Evolutionary conservation across 2,329 filamentous ascomycete species (phyloP).

Genomic region (Elsinoe fawcettii): DNA sequence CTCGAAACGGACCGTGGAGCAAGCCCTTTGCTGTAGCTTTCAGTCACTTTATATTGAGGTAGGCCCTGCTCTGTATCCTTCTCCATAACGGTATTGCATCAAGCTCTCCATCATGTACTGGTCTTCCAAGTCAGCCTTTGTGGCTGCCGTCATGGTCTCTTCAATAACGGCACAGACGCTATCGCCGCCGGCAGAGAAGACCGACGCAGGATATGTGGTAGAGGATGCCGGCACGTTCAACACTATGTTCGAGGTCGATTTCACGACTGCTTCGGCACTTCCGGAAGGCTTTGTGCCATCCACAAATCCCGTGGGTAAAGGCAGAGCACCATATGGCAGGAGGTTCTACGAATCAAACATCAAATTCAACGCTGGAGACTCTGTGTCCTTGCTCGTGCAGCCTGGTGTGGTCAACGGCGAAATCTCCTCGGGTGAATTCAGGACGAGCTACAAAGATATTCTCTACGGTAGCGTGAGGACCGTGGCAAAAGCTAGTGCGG

Average conservation of each 20-base stretch:
- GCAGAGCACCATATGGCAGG: slow-evolving; percentile 16
- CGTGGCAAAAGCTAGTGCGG: slow-evolving; percentile 54
- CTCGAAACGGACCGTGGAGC: neutral
- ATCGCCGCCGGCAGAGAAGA: neutral
- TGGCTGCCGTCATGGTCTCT: neutral
- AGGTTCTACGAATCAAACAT: slow-evolving; percentile 17
- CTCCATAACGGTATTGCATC: neutral
- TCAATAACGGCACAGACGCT: neutral
- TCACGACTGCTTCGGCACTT: slow-evolving; percentile 16
- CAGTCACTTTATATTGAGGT: too few species aligned
- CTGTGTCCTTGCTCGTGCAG: slow-evolving; percentile 12
- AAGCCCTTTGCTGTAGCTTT: neutral
- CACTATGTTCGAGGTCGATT: slow-evolving; percentile 14
- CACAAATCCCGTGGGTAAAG: slow-evolving; percentile 15
- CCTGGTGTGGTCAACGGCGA: slow-evolving; percentile 12
- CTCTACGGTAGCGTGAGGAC: slow-evolving; percentile 63
- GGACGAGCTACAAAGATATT: slow-evolving; percentile 53
- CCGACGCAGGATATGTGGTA: slow-evolving; percentile 2
- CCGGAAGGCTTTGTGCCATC: slow-evolving; percentile 11
- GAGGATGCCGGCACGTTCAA: slow-evolving; percentile 16
- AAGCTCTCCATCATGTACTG: neutral
- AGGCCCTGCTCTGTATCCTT: neutral
- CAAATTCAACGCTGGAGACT: slow-evolving; percentile 12
- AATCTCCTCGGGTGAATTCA: slow-evolving; percentile 49
- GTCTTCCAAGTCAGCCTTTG: neutral